These are phyloP conservation scores for Trichoderma aggressivum DNA, from an alignment of 2,329 filamentous ascomycete genomes.

Conservation along the genomic window DNA sequence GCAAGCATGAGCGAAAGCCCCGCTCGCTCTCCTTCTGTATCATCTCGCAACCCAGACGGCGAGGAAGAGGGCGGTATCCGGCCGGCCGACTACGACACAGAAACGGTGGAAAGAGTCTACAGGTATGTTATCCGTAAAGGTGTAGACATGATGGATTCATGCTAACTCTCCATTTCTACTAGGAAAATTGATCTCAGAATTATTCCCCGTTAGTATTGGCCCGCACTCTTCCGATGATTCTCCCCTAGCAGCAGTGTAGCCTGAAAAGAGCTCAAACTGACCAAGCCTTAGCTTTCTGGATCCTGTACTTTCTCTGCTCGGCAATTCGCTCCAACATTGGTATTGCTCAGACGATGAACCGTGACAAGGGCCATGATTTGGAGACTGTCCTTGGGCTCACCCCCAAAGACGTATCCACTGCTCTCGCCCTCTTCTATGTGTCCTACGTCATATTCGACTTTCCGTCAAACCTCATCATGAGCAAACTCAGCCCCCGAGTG, in stretches of 20 bases:
- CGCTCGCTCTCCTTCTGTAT: background rate
- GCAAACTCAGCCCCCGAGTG: slow-evolving; percentile 73
- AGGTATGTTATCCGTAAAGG: slow-evolving; percentile 27
- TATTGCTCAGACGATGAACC: slow-evolving; percentile 93
- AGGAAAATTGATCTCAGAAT: slow-evolving; percentile 57
- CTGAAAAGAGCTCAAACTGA: background rate
- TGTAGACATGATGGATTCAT: background rate
- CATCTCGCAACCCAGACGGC: background rate
- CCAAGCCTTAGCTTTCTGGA: slow-evolving; percentile 66
- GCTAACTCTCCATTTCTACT: background rate
- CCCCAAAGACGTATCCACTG: slow-evolving; percentile 75
- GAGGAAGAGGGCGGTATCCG: slow-evolving; percentile 32
- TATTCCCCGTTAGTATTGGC: slow-evolving; percentile 48
- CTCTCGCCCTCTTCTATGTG: slow-evolving; percentile 85
- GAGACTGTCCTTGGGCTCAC: slow-evolving; percentile 65
- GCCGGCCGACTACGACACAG: slow-evolving; percentile 45
- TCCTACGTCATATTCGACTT: slow-evolving; percentile 88
- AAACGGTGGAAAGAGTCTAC: slow-evolving; percentile 55
- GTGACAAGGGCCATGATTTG: slow-evolving; percentile 67
- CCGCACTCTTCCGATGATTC: background rate
- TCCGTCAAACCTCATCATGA: slow-evolving; percentile 88
- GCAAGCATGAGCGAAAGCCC: background rate
- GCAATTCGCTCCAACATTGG: slow-evolving; percentile 90
- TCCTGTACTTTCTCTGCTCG: slow-evolving; percentile 87
- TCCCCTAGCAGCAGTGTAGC: background rate